Percentiles rank a stretch among this genome's conserved stretches.
phyloP scores from a whole-genome alignment of 2,329 filamentous ascomycete species.

The Diaporthe velutina region DNA sequence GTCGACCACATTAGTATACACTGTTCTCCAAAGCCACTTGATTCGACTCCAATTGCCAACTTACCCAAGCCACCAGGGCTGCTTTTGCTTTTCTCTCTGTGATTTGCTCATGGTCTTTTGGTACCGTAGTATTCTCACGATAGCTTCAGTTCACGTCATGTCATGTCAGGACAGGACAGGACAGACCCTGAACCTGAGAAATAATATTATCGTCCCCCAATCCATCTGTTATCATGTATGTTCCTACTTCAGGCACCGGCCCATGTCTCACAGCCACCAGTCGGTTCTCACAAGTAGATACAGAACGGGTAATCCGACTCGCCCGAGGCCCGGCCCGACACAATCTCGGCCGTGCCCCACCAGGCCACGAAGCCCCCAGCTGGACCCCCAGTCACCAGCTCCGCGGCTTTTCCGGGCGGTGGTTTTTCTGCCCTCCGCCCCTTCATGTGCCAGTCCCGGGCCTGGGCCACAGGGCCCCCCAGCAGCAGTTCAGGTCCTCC shows the following conservation, averaged over 20 bases:
- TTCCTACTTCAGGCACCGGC: neutral
- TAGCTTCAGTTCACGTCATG: neutral
- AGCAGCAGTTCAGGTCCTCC: neutral
- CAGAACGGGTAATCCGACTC: constrained; percentile 9
- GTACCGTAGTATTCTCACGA: neutral
- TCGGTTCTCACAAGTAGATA: constrained; percentile 21
- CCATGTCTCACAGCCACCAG: neutral
- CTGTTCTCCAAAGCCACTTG: neutral
- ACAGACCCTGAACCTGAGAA: neutral
- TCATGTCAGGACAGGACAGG: neutral
- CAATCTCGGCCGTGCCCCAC: constrained; percentile 3
- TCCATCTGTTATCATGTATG: neutral
- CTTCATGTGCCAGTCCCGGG: neutral
- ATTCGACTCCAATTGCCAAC: constrained; percentile 30
- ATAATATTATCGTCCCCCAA: neutral
- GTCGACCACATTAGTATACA: neutral
- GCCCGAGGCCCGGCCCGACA: constrained; percentile 20
- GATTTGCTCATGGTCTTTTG: constrained; percentile 29
- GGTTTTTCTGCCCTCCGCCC: constrained; percentile 37
- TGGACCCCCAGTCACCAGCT: neutral
- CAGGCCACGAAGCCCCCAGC: neutral
- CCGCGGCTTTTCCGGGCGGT: constrained; percentile 28
- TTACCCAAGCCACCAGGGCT: constrained; percentile 61
- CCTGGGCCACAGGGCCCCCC: neutral
- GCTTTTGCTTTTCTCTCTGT: constrained; percentile 48